Base-by-base conservation (phyloP, 345 rosid genomes). In the Barbarea vulgaris region DNA sequence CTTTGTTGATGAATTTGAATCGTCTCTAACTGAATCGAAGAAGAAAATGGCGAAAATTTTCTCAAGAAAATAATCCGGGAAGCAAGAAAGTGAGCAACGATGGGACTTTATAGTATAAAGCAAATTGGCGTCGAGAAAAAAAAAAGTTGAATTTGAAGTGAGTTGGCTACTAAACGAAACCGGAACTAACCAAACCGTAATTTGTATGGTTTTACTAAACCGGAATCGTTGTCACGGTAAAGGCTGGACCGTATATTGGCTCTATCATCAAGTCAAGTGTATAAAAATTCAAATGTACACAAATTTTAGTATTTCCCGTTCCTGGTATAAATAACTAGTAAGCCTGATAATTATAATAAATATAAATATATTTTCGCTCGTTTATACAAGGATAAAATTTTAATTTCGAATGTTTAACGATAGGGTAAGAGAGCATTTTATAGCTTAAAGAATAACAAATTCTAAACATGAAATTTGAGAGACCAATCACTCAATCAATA, bases 121-220 rank as follows among this genome's bases (percentile, higher is more conserved):
- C 25, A 24, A 13, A 44, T 44, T 9, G 14, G 50, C 2, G 47
- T 31, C 17, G 50, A n/a, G 28, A 19, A 50, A 71, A 64, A 6
- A 19, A 50, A 71, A 64, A 6, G 8, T 5, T 59, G n/a, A 19
- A 34, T 13, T 59, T 19, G 11, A 58, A 33, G 25, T 22, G 71
- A n/a, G 21, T 51, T 50, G 6, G 34, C 34, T 31, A 51, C 18
- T 22, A 30, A 19, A 33, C 30, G 3, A 70, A 70, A 59, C 75
- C 75, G 25, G 10, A 30, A 30, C 39, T 30, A 30, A 56, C 21
- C 7, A 56, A 56, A 55, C 31, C 55, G 31, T 42, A 13, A 18
- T 56, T 30, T 2, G n/a, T 28, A 8, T 55, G 41, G 55, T 19
- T 57, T 64, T 57, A 15, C 22, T 57, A 1, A 57, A 70, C 74